phyloP scores from a whole-genome alignment of 2,329 filamentous ascomycete genomes.

The Teratosphaeria nubilosa region DNA sequence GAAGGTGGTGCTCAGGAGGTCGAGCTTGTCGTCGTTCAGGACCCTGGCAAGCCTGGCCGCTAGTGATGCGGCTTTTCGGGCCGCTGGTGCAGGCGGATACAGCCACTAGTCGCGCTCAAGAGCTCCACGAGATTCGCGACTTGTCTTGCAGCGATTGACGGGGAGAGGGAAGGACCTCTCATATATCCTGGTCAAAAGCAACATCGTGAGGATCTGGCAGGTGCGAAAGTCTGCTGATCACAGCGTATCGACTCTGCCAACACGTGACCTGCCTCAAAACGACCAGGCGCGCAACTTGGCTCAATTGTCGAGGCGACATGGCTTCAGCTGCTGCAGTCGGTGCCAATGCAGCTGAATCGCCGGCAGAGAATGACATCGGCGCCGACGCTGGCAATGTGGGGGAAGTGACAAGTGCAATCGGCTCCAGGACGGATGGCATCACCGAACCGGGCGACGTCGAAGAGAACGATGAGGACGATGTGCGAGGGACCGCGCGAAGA shows the following conservation, averaged over 20 bases:
- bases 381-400: constrained; percentile 16
- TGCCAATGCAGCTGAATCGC: constrained; percentile 18
- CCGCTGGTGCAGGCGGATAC: not conserved
- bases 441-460: constrained; percentile 9
- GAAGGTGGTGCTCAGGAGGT: not conserved
- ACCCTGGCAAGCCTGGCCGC: not conserved
- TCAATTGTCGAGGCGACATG: constrained; percentile 18
- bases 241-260: too few relatives aligned
- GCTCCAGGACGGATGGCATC: constrained; percentile 14
- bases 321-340: constrained; percentile 26
- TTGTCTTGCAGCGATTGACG: too few relatives aligned
- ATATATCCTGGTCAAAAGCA: too few relatives aligned
- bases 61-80: not conserved
- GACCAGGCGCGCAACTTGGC: not conserved
- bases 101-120: too few relatives aligned
- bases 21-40: not conserved
- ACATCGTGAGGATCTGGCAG: too few relatives aligned
- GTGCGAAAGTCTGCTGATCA: too few relatives aligned
- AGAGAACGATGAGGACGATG: constrained; percentile 16
- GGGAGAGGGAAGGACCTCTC: too few relatives aligned
- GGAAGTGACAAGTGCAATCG: constrained; percentile 22
- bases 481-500: constrained; percentile 2
- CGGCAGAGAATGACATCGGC: constrained; percentile 18
- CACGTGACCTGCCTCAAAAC: not conserved
- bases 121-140: too few relatives aligned